phyloP scores from a whole-genome alignment of 768 basidiomycete species.

The Cyclocybe cylindracea region DNA sequence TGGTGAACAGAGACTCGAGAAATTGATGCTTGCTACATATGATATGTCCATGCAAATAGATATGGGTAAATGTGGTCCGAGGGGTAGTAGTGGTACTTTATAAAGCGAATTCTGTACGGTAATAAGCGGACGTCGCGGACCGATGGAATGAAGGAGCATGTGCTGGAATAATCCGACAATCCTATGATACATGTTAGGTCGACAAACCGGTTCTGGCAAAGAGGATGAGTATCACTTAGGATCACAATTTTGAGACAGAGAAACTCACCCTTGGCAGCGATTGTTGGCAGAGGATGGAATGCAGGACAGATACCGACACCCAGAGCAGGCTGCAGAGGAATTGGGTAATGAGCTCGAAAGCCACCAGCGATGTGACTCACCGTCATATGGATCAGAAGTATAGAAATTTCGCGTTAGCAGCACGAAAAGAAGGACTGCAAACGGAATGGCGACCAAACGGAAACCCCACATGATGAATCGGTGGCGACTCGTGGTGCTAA shows the following conservation, averaged over 20 bases:
- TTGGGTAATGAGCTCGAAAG: slow-evolving; percentile 1
- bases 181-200: neutral
- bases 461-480: slow-evolving; percentile 69
- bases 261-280: slow-evolving; percentile 58
- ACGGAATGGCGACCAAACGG: slow-evolving; percentile 70
- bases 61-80: too few relatives aligned
- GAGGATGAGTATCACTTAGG: neutral
- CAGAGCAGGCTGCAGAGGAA: slow-evolving; percentile 63
- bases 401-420: slow-evolving; percentile 89
- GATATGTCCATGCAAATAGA: too few relatives aligned
- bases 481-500: slow-evolving; percentile 78
- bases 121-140: too few relatives aligned
- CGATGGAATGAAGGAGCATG: too few relatives aligned
- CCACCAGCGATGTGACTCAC: slow-evolving; percentile 38
- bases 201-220: slow-evolving; percentile 34
- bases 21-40: too few relatives aligned
- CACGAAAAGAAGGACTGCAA: slow-evolving; percentile 80
- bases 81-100: too few relatives aligned
- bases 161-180: too few relatives aligned
- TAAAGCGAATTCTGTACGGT: too few relatives aligned
- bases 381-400: slow-evolving; percentile 81
- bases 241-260: neutral
- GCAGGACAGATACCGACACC: slow-evolving; percentile 90
- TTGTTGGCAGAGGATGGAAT: slow-evolving; percentile 77
- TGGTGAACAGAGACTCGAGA: too few relatives aligned